Conservation (phyloP, 1,139 yeast genomes). For the Candida albicans region DNA sequence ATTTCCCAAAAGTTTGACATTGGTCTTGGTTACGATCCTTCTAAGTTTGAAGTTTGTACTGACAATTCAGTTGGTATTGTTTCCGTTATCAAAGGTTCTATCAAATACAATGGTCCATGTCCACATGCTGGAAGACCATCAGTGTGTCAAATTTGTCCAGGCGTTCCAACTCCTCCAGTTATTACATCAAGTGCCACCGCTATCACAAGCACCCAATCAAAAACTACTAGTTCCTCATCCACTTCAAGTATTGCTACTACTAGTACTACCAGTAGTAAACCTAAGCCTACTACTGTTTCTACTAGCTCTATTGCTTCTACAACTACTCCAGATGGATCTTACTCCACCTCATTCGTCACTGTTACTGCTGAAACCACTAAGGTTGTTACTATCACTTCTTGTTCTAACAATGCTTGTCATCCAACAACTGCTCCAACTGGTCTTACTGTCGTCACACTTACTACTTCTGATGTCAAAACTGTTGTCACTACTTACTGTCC, state of each 20-base stretch:
- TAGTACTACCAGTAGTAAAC: too few species aligned
- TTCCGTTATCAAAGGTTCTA: constrained; percentile 8
- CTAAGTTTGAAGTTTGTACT: constrained; percentile 12
- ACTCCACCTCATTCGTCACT: constrained; percentile 5
- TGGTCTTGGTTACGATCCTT: constrained; percentile 22
- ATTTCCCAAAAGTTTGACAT: constrained; percentile 19
- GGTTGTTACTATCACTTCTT: constrained; percentile 7
- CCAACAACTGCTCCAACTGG: constrained; percentile 7
- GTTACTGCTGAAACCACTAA: constrained; percentile 6
- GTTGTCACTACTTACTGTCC: constrained; percentile 13
- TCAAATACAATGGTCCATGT: constrained; percentile 23
- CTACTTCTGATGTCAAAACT: constrained; percentile 5
- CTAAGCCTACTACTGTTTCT: too few species aligned
- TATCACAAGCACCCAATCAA: constrained; percentile 18
- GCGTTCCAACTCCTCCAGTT: constrained; percentile 7
- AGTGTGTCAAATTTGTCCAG: constrained; percentile 5
- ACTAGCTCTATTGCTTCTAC: constrained; percentile 2
- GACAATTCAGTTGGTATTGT: constrained; percentile 16
- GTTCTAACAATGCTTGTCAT: constrained; percentile 5
- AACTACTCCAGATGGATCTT: neutral
- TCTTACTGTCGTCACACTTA: constrained; percentile 9
- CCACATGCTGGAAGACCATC: constrained; percentile 12
- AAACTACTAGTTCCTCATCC: constrained; percentile 1
- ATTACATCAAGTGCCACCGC: constrained; percentile 11
- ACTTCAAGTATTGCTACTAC: too few species aligned